These are phyloP conservation scores for Emiliania huxleyi DNA, from an alignment of 78 protist species.

Conservation along the genomic window DNA sequence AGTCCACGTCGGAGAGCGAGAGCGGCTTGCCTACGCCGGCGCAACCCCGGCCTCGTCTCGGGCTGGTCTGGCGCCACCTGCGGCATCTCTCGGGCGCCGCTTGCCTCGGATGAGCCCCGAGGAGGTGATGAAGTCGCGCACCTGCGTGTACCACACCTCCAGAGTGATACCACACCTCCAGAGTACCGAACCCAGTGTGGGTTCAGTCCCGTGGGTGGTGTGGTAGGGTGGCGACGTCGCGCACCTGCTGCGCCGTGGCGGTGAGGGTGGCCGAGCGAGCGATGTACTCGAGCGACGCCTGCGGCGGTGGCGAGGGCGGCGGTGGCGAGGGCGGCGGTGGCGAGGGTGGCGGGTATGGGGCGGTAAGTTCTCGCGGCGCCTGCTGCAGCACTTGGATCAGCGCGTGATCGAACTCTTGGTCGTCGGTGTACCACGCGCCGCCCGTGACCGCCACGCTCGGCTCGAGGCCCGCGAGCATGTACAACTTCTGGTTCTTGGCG, in stretches of 20 bases:
- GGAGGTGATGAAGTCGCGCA: neutral
- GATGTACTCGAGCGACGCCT: neutral
- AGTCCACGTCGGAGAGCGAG: neutral
- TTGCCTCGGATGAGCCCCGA: neutral
- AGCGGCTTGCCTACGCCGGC: neutral
- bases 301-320: neutral
- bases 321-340: too few species aligned
- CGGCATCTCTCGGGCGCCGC: constrained; percentile 11
- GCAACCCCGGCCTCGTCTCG: neutral
- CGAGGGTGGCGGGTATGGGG: too few species aligned
- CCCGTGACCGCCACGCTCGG: constrained; percentile 61
- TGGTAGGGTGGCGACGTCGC: constrained; percentile 11
- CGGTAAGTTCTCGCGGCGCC: too few species aligned
- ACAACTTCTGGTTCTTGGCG: constrained; percentile 58
- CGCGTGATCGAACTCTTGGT: neutral
- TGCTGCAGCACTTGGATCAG: neutral
- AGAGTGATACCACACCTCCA: too few species aligned
- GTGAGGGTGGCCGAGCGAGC: neutral
- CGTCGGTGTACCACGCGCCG: constrained; percentile 58
- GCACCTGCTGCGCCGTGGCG: constrained; percentile 1
- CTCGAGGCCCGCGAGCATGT: constrained; percentile 66
- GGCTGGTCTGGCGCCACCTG: constrained; percentile 35
- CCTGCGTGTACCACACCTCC: too few species aligned
- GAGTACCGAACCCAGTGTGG: too few species aligned
- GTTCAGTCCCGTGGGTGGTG: too few species aligned